Conservation (phyloP, 441 rosid species). For the Capsella rubella region DNA sequence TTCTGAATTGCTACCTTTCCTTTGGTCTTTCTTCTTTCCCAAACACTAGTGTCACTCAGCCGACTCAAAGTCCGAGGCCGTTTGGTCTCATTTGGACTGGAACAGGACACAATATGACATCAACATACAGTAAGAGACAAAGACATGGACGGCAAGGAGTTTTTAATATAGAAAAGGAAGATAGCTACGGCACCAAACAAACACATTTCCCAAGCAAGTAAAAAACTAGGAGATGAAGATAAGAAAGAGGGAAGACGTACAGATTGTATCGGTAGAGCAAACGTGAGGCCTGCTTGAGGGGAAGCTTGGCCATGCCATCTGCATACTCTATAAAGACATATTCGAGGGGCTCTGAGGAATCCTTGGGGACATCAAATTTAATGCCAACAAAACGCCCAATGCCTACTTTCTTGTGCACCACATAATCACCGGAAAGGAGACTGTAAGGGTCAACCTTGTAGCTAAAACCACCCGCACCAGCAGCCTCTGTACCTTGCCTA, state of each 20-base stretch:
- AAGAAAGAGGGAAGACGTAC: conserved; percentile 50
- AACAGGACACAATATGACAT: conserved; percentile 36
- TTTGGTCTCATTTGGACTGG: conserved; percentile 88
- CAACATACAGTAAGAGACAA: neutral
- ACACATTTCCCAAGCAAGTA: conserved; percentile 1
- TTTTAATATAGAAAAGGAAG: neutral
- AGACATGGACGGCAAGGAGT: neutral
- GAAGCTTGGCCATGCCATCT: conserved; percentile 98
- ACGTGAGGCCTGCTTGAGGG: conserved; percentile 92
- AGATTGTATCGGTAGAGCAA: conserved; percentile 92
- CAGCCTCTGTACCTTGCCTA: conserved; percentile 46
- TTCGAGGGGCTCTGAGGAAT: conserved; percentile 69
- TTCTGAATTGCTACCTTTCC: conserved; percentile 97
- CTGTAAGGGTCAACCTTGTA: conserved; percentile 90
- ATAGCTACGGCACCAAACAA: neutral
- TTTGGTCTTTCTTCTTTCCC: conserved; percentile 95
- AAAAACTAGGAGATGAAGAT: neutral
- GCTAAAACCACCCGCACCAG: conserved; percentile 54
- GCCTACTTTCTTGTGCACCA: conserved; percentile 96
- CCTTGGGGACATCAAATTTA: conserved; percentile 73
- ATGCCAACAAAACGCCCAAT: conserved; percentile 91
- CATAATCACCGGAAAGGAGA: conserved; percentile 83
- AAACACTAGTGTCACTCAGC: conserved; percentile 76
- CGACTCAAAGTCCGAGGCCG: conserved; percentile 86
- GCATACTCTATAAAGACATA: conserved; percentile 91